A percentile compares a stretch with the other conserved stretches of the same genome.
These are phyloP conservation scores for Aspergillus nidulans DNA, from an alignment of 495 filamentous ascomycete species.

Conservation along the genomic window DNA sequence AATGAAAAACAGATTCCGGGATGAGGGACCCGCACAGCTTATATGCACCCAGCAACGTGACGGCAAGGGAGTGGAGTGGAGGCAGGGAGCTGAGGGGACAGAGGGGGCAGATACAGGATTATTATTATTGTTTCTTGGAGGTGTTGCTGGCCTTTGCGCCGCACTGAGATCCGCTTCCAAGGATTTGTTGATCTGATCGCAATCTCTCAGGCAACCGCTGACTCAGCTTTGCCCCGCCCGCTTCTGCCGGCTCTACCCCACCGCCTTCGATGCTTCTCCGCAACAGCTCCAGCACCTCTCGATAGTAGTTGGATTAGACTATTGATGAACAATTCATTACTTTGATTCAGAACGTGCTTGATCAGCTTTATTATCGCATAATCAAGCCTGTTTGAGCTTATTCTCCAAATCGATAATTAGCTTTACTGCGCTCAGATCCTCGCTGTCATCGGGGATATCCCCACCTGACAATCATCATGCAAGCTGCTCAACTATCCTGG, in stretches of 20 bases:
- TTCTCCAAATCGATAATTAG: neutral
- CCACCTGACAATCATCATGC: slow-evolving; percentile 21
- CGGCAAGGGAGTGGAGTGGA: slow-evolving; percentile 16
- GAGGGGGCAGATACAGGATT: slow-evolving; percentile 1
- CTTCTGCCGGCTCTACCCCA: slow-evolving; percentile 23
- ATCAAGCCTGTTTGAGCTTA: neutral
- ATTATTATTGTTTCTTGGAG: slow-evolving; percentile 2
- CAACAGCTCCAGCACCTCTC: slow-evolving; percentile 9
- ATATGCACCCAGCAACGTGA: slow-evolving; percentile 17
- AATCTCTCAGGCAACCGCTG: slow-evolving; percentile 33
- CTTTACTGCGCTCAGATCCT: neutral
- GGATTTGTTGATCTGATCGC: slow-evolving; percentile 28
- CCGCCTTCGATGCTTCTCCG: slow-evolving; percentile 25
- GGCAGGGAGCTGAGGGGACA: slow-evolving; percentile 17
- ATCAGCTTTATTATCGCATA: neutral
- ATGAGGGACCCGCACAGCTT: slow-evolving; percentile 17
- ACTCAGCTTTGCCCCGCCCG: slow-evolving; percentile 28
- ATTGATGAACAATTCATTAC: no score
- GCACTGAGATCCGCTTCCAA: slow-evolving; percentile 7
- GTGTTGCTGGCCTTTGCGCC: neutral
- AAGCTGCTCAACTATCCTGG: slow-evolving; percentile 58
- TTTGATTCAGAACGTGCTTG: neutral
- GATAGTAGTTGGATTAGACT: neutral
- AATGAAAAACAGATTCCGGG: slow-evolving; percentile 13
- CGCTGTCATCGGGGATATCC: neutral